Percentiles rank a stretch among this genome's conserved stretches.
phyloP scores from a whole-genome alignment of 495 filamentous ascomycete species.

The Penicillium robsamsonii region DNA sequence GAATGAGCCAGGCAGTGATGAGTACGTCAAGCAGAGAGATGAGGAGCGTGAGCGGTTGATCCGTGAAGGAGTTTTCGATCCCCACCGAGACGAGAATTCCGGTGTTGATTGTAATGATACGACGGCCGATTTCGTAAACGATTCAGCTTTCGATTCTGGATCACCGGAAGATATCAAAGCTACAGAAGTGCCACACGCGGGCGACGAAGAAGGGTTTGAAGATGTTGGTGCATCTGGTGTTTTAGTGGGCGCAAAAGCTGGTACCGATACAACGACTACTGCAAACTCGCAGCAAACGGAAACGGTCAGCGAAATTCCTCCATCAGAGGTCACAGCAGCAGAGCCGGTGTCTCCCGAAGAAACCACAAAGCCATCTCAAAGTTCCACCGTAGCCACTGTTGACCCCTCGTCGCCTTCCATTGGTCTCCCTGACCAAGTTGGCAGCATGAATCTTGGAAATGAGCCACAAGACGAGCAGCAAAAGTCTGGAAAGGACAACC shows the following conservation, averaged over 20 bases:
- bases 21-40: conserved; percentile 78
- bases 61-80: conserved; percentile 57
- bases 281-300: conserved; percentile 1
- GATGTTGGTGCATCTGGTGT: conserved; percentile 74
- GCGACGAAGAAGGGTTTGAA: conserved; percentile 93
- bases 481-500: conserved; percentile 6
- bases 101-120: conserved; percentile 51
- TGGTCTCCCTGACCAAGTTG: conserved; percentile 51
- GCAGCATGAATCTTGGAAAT: conserved; percentile 50
- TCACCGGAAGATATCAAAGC: conserved; percentile 50
- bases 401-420: conserved; percentile 49
- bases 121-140: conserved; percentile 42
- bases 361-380: conserved; percentile 13
- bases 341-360: conserved; percentile 25
- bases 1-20: conserved; percentile 89
- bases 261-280: conserved; percentile 36
- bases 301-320: not conserved
- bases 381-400: conserved; percentile 15
- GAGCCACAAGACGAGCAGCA: conserved; percentile 18
- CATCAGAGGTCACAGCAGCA: conserved; percentile 8
- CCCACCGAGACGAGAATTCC: conserved; percentile 39
- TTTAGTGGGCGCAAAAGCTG: conserved; percentile 60
- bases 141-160: conserved; percentile 32
- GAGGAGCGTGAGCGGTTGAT: conserved; percentile 75
- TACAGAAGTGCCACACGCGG: conserved; percentile 68